Base-by-base conservation (phyloP, 257 asterid genomes). In the Gentiana straminea region DNA sequence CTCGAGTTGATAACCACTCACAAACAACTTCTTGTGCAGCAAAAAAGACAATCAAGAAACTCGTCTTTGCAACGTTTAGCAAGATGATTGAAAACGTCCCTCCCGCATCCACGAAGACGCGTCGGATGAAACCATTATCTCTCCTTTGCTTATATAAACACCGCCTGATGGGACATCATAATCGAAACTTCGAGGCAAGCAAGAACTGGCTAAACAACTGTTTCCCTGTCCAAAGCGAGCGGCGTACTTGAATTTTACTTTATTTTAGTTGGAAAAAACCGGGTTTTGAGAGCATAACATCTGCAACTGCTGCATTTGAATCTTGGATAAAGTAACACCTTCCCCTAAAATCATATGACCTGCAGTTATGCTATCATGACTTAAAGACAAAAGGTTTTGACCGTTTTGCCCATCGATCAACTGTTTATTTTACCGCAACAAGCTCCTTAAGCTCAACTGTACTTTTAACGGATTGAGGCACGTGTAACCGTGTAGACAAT, bases 401-500 rank as follows among this genome's bases (percentile, higher is more conserved):
- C 94, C 95, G 68, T 65, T 83, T 74, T 92, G 99, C 65, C 95
- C 95, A 55, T 92, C 77, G 51, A 70, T 64, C 58, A 88, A 62
- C 64, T 92, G 99, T 46, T 70, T 77, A 46, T 72, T 69, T n/a
- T 36, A 92, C 59, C 33, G 89, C 75, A 68, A 83, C 91, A 60
- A 92, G 95, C 73, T 92, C 95, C 41, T 44, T 64, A 39, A 92
- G 88, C 82, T 92, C 99, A n/a, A 85, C 81, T 70, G 85, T 77
- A 6, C 91, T 54, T 63, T 72, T 73, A 33, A 83, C 68, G 1
- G 99, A 88, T 55, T 92, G 97, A 3, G 99, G 97, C 53, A 89
- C 86, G 73, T n/a, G n/a, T 71, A 92, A 35, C 97, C 97, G 63
- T 92, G 99, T 64, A 92, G 86, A 66, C 97, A 92, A 52, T 92